Conservation (phyloP, 2,329 filamentous ascomycete species). For the Fusarium agapanthi region DNA sequence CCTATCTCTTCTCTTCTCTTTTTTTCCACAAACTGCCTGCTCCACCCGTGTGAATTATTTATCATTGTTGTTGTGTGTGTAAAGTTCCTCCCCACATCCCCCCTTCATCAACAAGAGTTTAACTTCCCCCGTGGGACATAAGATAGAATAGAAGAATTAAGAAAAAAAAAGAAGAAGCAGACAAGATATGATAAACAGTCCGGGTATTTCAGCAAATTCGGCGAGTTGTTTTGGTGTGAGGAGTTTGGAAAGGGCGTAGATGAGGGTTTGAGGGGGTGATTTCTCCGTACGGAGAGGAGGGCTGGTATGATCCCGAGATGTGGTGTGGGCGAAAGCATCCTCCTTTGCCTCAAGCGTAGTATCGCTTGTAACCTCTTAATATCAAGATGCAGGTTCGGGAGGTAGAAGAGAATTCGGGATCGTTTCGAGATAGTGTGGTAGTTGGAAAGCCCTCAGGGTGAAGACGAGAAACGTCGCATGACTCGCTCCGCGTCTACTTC, state of each 20-base stretch:
- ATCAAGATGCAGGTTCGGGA: neutral
- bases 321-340: neutral
- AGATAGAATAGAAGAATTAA: neutral
- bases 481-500: conserved; percentile 53
- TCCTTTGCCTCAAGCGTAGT: neutral
- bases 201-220: conserved; percentile 35
- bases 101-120: neutral
- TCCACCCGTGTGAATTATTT: neutral
- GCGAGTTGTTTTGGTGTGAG: conserved; percentile 6
- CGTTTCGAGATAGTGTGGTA: neutral
- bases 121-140: neutral
- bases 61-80: neutral
- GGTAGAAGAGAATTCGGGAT: conserved; percentile 11
- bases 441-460: neutral
- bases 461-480: conserved; percentile 2
- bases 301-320: conserved; percentile 2
- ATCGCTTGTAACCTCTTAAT: neutral
- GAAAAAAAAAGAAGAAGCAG: neutral
- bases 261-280: neutral
- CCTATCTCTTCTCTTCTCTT: conserved; percentile 21
- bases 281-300: neutral
- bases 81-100: conserved; percentile 12
- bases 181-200: conserved; percentile 14
- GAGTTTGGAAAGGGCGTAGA: neutral
- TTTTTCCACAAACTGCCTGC: neutral